These are phyloP conservation scores for Acer campestre DNA, from an alignment of 345 rosid genomes.

Conservation along the genomic window DNA sequence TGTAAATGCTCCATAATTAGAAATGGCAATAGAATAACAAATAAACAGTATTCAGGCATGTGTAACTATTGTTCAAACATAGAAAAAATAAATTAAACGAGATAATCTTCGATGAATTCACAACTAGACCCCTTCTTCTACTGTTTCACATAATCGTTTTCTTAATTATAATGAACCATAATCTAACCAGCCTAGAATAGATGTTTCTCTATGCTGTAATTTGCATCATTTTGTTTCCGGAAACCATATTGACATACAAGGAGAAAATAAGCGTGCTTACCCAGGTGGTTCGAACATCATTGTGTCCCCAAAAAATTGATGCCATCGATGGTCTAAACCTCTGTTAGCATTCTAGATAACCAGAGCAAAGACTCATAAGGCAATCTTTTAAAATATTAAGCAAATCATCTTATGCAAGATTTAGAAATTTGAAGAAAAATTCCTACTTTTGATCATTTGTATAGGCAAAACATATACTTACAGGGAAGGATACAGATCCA, in stretches of 20 bases:
- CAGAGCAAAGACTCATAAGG: neutral
- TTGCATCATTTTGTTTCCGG: neutral
- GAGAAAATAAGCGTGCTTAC: slow-evolving; percentile 13
- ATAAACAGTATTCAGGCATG: too few species aligned
- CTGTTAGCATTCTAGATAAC: slow-evolving; percentile 14
- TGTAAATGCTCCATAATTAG: neutral
- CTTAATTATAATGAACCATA: neutral
- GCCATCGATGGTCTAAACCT: slow-evolving; percentile 13
- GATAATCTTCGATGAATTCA: neutral
- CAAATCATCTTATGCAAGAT: neutral
- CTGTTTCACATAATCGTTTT: neutral
- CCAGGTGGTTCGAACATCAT: slow-evolving; percentile 2
- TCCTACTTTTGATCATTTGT: neutral
- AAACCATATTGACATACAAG: neutral
- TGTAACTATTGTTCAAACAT: too few species aligned
- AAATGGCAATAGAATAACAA: neutral
- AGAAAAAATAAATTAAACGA: neutral
- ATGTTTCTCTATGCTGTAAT: neutral
- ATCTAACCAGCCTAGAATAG: neutral
- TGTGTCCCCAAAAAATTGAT: slow-evolving; percentile 10
- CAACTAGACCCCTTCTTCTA: neutral
- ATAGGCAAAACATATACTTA: slow-evolving; percentile 4
- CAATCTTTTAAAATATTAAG: neutral
- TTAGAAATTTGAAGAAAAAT: too few species aligned
- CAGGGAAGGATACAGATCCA: slow-evolving; percentile 16